Evolutionary conservation across 2,329 filamentous ascomycete genomes (phyloP).

Genomic region (Penicillium brevicompactum): DNA sequence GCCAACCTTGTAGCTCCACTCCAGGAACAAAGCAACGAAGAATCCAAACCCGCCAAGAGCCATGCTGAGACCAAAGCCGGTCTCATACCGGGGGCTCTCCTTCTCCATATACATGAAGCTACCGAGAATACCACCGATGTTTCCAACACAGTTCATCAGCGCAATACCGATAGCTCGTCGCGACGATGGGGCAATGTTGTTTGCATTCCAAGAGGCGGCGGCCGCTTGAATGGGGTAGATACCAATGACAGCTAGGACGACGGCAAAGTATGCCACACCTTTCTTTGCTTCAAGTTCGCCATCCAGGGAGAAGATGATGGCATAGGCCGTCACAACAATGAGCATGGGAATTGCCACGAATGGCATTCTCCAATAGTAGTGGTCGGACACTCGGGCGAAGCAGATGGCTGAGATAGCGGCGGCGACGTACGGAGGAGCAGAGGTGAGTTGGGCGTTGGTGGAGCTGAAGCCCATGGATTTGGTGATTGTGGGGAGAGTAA

Average conservation of each 20-base stretch:
- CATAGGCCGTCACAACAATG: conserved; percentile 17
- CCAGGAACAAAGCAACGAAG: conserved; percentile 21
- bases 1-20: conserved; percentile 23
- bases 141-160: conserved; percentile 25
- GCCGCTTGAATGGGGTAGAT: conserved; percentile 31
- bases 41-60: conserved; percentile 19
- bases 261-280: conserved; percentile 25
- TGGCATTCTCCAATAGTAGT: conserved; percentile 29
- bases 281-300: conserved; percentile 21
- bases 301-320: conserved; percentile 25
- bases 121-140: conserved; percentile 26
- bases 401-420: conserved; percentile 27
- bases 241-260: conserved; percentile 25
- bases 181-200: conserved; percentile 27
- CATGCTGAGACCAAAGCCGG: conserved; percentile 24
- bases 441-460: conserved; percentile 37
- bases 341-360: conserved; percentile 22
- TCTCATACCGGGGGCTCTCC: conserved; percentile 22
- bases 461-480: conserved; percentile 39
- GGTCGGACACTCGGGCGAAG: conserved; percentile 25
- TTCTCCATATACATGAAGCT: conserved; percentile 29
- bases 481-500: conserved; percentile 42
- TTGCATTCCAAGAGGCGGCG: conserved; percentile 27
- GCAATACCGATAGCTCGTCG: conserved; percentile 26
- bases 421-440: conserved; percentile 29